Base-by-base conservation (phyloP, 2,329 filamentous ascomycete species). In the Stachybotrys elegans region DNA sequence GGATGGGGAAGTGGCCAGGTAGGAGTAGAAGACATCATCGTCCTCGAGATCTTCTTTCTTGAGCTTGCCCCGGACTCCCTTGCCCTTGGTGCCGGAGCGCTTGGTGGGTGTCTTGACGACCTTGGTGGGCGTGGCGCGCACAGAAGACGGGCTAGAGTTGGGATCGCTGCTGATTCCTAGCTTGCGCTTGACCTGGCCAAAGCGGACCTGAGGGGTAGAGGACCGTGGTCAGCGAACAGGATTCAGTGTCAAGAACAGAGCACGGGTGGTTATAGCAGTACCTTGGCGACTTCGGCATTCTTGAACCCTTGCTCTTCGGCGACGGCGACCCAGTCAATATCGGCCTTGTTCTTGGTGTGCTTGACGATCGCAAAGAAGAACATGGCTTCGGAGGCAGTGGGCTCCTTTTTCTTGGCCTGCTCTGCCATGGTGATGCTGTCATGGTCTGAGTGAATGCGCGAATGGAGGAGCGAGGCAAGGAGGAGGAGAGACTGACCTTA, bases 151-250 rank as follows among this genome's bases (percentile, higher is more conserved):
- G 3, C 47, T 32, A 13, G 47, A 43, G 2, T 50, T 48, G 5
- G 43, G 37, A 5, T 63, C 60, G 46, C 55, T 56, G 29, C 53
- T 54, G 32, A 72, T 61, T 4, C 67, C 66, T 1, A 71, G 59
- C 57, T 75, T 73, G 37, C 63, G 60, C 57, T 71, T 76, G 47
- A 78, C 68, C 47, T 78, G 72, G 4, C 70, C 65, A 45, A 71
- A 78, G 37, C 75, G 71, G 31, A 68, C 65, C 63, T 72, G 45
- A 31, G 22, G 8, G 19, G 17, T 14, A 27, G 20, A 40, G 3
- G 35, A 21, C 21, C 25, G 38, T 41, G 16, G 29, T 36, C 6
- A 11, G 5, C 27, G 29, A 4, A 14, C 12, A 25, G 37, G 21
- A 11, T 3, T 29, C 3, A 29, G 25, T n/a, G 14, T 29, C 8